Conservation (phyloP, 1,284 basidiomycete genomes). For the Taiwanofungus camphoratus region DNA sequence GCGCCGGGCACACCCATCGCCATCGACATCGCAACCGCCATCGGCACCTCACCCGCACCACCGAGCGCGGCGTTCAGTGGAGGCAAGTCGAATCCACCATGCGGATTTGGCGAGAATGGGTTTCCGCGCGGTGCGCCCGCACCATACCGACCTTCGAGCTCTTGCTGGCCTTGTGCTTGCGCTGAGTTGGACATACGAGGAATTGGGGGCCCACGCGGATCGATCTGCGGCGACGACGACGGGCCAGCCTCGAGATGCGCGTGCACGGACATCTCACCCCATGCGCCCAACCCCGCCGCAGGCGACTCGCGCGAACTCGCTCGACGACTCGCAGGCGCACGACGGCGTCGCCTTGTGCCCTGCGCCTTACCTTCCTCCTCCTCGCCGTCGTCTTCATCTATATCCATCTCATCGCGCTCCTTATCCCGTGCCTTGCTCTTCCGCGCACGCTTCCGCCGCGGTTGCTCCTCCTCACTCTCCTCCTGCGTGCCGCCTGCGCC, state of each 20-base stretch:
- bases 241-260: constrained; percentile 13
- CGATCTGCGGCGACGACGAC: constrained; percentile 12
- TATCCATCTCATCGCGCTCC: constrained; percentile 31
- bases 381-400: constrained; percentile 43
- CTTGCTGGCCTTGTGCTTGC: constrained; percentile 7
- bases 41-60: constrained; percentile 24
- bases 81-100: constrained; percentile 54
- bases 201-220: neutral
- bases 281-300: constrained; percentile 17
- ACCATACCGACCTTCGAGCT: constrained; percentile 18
- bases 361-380: constrained; percentile 37
- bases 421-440: constrained; percentile 37
- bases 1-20: constrained; percentile 28
- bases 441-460: constrained; percentile 48
- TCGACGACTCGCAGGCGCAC: constrained; percentile 1
- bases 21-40: constrained; percentile 18
- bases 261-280: constrained; percentile 22
- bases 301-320: constrained; percentile 16
- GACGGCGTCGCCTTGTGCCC: constrained; percentile 5
- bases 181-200: constrained; percentile 12
- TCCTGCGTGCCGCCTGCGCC: constrained; percentile 39
- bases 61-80: constrained; percentile 45
- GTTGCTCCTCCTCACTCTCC: constrained; percentile 54
- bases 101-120: constrained; percentile 28
- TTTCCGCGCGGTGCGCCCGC: constrained; percentile 26